Conservation (phyloP, 2,329 filamentous ascomycete species). For the Cercospora citrullina region DNA sequence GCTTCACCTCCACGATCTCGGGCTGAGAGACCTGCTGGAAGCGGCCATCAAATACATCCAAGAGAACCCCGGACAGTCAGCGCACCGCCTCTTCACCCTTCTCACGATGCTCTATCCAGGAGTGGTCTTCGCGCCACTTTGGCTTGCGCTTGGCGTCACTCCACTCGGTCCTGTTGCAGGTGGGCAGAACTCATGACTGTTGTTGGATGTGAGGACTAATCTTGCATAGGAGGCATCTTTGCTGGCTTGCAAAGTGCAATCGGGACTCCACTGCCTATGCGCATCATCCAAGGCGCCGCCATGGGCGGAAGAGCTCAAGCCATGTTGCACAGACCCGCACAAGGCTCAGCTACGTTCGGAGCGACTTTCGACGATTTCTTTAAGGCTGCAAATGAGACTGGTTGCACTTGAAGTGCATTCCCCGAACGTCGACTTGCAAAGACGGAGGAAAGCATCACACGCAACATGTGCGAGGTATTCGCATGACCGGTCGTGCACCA, state of each 20-base stretch:
- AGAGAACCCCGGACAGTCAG: neutral
- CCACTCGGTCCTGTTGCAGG: neutral
- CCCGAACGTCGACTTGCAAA: too few relatives aligned
- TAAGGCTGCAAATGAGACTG: neutral
- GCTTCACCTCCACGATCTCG: neutral
- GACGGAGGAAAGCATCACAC: too few relatives aligned
- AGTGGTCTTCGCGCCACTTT: neutral
- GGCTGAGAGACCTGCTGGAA: neutral
- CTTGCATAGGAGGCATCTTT: neutral
- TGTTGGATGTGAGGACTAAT: neutral
- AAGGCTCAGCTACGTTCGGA: neutral
- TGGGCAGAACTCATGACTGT: neutral
- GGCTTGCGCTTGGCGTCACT: neutral
- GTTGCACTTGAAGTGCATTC: too few relatives aligned
- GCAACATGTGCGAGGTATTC: too few relatives aligned
- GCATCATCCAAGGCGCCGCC: neutral
- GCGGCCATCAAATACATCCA: neutral
- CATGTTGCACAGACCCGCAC: neutral
- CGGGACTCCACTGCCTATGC: neutral
- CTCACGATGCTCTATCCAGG: neutral
- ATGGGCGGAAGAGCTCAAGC: neutral
- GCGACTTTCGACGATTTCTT: neutral
- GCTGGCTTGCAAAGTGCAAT: neutral
- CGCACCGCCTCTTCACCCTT: neutral
- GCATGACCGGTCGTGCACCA: too few relatives aligned